phyloP scores from a whole-genome alignment of 805 yeast genomes.

The Ogataea dorogensis region DNA sequence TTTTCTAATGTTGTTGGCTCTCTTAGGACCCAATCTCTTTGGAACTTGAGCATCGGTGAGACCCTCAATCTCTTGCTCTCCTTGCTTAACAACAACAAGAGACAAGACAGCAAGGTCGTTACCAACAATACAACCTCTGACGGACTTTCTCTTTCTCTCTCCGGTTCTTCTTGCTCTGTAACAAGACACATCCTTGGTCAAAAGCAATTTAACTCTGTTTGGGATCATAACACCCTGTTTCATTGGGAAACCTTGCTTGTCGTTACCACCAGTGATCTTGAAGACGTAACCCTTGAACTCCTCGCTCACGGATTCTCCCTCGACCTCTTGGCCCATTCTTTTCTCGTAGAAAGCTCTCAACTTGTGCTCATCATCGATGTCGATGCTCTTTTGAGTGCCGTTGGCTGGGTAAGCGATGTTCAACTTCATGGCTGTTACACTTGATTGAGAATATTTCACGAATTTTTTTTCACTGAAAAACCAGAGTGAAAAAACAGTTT shows the following conservation, averaged over 20 bases:
- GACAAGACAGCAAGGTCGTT: conserved; percentile 95
- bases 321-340: conserved; percentile 99
- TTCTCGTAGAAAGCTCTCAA: conserved; percentile 97
- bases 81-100: conserved; percentile 92
- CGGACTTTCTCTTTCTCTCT: conserved; percentile 99
- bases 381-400: conserved; percentile 98
- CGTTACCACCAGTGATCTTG: conserved; percentile 99
- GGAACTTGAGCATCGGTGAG: conserved; percentile 92
- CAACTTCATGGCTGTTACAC: conserved; percentile 52
- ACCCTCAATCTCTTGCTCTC: conserved; percentile 94
- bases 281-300: conserved; percentile 99
- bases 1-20: conserved; percentile 99
- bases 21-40: conserved; percentile 99
- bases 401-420: conserved; percentile 99
- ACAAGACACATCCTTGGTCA: conserved; percentile 94
- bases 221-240: conserved; percentile 99
- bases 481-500: conserved; percentile 9
- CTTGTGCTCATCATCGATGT: conserved; percentile 98
- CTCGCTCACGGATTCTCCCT: conserved; percentile 97
- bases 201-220: conserved; percentile 96
- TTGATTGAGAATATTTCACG: conserved; percentile 21
- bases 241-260: conserved; percentile 99
- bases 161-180: conserved; percentile 99
- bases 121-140: conserved; percentile 99
- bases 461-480: conserved; percentile 13